Evolutionary conservation across 495 filamentous ascomycete species (phyloP).

Genomic region (Lophiotrema nucula): DNA sequence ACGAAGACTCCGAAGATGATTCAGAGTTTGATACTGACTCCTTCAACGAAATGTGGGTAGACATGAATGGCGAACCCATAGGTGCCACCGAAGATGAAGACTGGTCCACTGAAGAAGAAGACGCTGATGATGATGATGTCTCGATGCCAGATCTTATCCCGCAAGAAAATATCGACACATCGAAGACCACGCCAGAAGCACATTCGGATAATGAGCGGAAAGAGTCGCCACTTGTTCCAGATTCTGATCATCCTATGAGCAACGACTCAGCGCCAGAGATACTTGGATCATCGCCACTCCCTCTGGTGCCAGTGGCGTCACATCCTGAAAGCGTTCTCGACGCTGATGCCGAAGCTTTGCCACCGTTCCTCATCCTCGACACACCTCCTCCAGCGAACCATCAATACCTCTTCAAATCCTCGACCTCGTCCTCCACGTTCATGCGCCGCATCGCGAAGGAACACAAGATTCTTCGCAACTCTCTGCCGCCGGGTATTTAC

Average conservation of each 20-base stretch:
- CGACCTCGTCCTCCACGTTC: conserved; percentile 19
- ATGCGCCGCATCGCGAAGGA: conserved; percentile 56
- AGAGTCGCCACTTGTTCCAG: neutral
- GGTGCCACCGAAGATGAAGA: conserved; percentile 35
- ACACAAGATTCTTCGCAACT: conserved; percentile 54
- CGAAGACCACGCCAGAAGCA: conserved; percentile 30
- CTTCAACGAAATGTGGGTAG: conserved; percentile 30
- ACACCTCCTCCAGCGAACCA: conserved; percentile 49
- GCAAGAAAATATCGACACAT: conserved; percentile 16
- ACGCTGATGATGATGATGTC: conserved; percentile 31
- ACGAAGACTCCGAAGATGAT: conserved; percentile 39
- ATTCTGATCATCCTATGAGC: neutral
- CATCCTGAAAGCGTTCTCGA: neutral
- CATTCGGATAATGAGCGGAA: conserved; percentile 40
- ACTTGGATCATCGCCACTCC: neutral
- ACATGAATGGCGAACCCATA: conserved; percentile 32
- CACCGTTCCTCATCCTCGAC: conserved; percentile 41
- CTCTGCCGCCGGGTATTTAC: conserved; percentile 56
- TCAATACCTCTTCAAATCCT: conserved; percentile 41
- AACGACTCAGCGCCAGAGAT: neutral
- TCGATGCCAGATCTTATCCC: conserved; percentile 28
- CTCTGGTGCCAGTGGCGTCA: neutral
- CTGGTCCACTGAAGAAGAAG: conserved; percentile 44
- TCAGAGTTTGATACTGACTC: conserved; percentile 26
- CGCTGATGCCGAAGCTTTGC: neutral